phyloP scores from a whole-genome alignment of 164 flowering plant genomes.

The Euptelea pleiosperma region DNA sequence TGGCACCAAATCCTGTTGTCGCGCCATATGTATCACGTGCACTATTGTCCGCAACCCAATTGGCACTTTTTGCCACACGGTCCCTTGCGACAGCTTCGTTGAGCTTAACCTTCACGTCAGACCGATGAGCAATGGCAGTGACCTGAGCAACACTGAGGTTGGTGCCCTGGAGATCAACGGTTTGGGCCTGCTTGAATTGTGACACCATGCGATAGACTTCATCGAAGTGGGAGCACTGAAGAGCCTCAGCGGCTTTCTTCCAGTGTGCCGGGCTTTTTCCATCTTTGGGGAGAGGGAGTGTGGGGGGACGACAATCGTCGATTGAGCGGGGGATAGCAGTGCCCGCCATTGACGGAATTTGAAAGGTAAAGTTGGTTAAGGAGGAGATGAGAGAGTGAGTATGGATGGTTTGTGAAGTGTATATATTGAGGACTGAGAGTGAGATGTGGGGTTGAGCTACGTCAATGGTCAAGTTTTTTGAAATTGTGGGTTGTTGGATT shows the following conservation, averaged over 20 bases:
- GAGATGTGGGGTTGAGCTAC: too few relatives aligned
- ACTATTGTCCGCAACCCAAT: conserved; percentile 47
- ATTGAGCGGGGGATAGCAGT: too few relatives aligned
- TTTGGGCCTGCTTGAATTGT: conserved; percentile 25
- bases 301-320: conserved; percentile 16
- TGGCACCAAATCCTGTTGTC: conserved; percentile 58
- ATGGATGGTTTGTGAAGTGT: too few relatives aligned
- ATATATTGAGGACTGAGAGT: too few relatives aligned
- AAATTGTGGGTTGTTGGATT: conserved; percentile 3
- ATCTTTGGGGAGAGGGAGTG: conserved; percentile 20
- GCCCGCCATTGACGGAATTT: too few relatives aligned
- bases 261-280: conserved; percentile 31
- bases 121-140: conserved; percentile 41
- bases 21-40: conserved; percentile 44
- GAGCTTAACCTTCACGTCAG: conserved; percentile 27
- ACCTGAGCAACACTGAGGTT: conserved; percentile 47
- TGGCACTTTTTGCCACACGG: conserved; percentile 37
- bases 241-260: conserved; percentile 44
- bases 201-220: conserved; percentile 44
- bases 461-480: too few relatives aligned
- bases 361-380: too few relatives aligned
- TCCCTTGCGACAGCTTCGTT: conserved; percentile 32
- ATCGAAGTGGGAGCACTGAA: conserved; percentile 36
- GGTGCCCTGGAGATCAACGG: conserved; percentile 41
- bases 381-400: too few relatives aligned